A percentile compares a stretch with the other conserved stretches of the same genome.
Conservation (phyloP, 371 early-diverging fungal species). For the Lichtheimia ramosa region DNA sequence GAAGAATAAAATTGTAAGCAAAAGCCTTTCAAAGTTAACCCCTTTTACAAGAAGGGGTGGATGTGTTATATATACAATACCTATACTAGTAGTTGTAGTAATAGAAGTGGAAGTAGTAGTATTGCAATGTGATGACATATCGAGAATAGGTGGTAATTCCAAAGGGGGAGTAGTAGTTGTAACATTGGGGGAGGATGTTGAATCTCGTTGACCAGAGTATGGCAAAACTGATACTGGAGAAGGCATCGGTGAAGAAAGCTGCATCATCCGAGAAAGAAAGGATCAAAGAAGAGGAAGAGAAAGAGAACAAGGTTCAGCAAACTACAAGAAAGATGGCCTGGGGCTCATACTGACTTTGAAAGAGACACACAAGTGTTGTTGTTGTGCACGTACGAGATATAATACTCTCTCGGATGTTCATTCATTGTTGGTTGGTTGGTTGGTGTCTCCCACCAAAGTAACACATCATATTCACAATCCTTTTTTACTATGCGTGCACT, state of each 20-base stretch:
- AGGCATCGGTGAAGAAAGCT: slow-evolving; percentile 13
- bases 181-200: slow-evolving; percentile 9
- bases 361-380: background rate
- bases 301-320: slow-evolving; percentile 2
- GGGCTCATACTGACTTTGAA: slow-evolving; percentile 17
- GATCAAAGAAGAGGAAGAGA: slow-evolving; percentile 1
- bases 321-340: slow-evolving; percentile 10
- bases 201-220: background rate
- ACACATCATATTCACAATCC: too few species aligned
- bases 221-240: slow-evolving; percentile 8
- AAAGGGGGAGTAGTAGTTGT: background rate
- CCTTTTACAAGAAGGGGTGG: too few species aligned
- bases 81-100: too few species aligned
- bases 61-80: background rate
- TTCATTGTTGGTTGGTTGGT: slow-evolving; percentile 1
- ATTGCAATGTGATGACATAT: slow-evolving; percentile 3
- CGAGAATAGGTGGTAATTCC: slow-evolving; percentile 24
- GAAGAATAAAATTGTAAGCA: background rate
- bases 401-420: background rate
- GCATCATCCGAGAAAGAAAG: slow-evolving; percentile 3
- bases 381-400: background rate
- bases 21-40: background rate
- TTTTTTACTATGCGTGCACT: too few species aligned
- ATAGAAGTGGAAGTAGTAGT: too few species aligned
- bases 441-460: too few species aligned